Evolutionary conservation across 2,329 filamentous ascomycete species (phyloP), one percentile per base, ranked within the genome.

Genomic region (Iodosphaeria phyllophila): DNA sequence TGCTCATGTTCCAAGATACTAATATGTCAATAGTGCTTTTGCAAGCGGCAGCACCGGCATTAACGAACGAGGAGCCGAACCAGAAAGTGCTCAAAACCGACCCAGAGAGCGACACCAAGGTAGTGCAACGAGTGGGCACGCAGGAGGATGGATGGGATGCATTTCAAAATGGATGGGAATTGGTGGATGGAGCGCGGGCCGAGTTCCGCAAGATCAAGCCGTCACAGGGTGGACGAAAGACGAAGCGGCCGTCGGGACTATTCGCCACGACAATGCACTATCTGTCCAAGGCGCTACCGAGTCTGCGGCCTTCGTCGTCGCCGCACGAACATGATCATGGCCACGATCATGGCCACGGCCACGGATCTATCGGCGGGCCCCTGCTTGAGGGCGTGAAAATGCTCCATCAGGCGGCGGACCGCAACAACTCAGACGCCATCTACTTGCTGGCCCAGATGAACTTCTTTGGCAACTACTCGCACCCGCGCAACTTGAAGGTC

Each of bases 391-490:
- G 63, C 5, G 58, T 67, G 13, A 49, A 50, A 27, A 47, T 65
- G 13, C 54, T 71, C 12, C 52, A 67, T 31, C 49, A 59, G 28
- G 59, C 64, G 1, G 58, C 61, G 9, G 47, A 49, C 10, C 50
- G 58, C 32, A 65, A 67, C 34, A 70, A 82, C 42, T 64, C 79
- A 2, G 84, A 98, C 46, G 89, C 89, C 5, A 67, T 95, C 22
- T 92, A 76, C 42, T 58, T 92, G 10, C 62, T 98, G 13, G 89
- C 80, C 11, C 80, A 98, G 46, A 74, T 98, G 63, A 92, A 91
- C 55, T 95, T 95, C 50, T 83, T 89, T 41, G 89, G 89, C 44
- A 93, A 95, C 50, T 92, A 75, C 50, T 77, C 79, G 13, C 66
- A 93, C 41, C 84, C 86, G 2, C 65, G 74, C 34, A 72, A 93